Percentiles rank a stretch among this genome's conserved stretches.
phyloP scores from a whole-genome alignment of 768 basidiomycete species.

The Boletus huronensis region DNA sequence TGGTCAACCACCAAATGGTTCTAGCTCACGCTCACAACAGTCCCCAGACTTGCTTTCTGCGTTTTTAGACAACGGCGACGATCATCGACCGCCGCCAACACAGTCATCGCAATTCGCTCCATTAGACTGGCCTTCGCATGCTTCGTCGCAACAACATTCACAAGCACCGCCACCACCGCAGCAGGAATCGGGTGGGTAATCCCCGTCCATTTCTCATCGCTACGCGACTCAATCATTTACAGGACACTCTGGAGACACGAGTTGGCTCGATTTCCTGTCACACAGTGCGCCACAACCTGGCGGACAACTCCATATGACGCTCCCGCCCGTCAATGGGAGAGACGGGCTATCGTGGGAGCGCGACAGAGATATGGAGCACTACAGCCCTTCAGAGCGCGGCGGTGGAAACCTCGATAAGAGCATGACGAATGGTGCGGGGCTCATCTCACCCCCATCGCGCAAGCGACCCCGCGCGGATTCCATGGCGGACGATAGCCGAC shows the following conservation, averaged over 20 bases:
- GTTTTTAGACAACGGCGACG: slow-evolving; percentile 29
- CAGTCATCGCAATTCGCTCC: slow-evolving; percentile 25
- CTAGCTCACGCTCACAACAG: slow-evolving; percentile 23
- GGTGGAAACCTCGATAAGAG: slow-evolving; percentile 19
- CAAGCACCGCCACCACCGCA: slow-evolving; percentile 18
- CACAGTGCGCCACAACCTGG: slow-evolving; percentile 24
- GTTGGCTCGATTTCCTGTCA: slow-evolving; percentile 34
- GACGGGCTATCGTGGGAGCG: slow-evolving; percentile 32
- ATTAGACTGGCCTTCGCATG: slow-evolving; percentile 35
- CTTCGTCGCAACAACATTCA: slow-evolving; percentile 20
- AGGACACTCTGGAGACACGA: slow-evolving; percentile 31
- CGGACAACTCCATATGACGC: slow-evolving; percentile 28
- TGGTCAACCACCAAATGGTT: slow-evolving; percentile 15
- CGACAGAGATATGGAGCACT: slow-evolving; percentile 30
- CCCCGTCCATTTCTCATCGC: not conserved
- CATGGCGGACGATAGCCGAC: slow-evolving; percentile 13
- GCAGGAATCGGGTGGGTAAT: slow-evolving; percentile 25
- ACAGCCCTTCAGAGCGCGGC: slow-evolving; percentile 28
- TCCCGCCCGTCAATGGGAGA: slow-evolving; percentile 24
- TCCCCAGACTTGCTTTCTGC: slow-evolving; percentile 29
- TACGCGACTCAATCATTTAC: not conserved
- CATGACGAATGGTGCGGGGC: slow-evolving; percentile 14
- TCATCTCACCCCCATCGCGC: slow-evolving; percentile 25
- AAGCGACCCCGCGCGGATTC: slow-evolving; percentile 30
- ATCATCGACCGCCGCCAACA: slow-evolving; percentile 22